A percentile compares a stretch with the other conserved stretches of the same genome.
These are phyloP conservation scores for Crithidia acanthocephali DNA, from an alignment of 208 protist species.

Conservation along the genomic window DNA sequence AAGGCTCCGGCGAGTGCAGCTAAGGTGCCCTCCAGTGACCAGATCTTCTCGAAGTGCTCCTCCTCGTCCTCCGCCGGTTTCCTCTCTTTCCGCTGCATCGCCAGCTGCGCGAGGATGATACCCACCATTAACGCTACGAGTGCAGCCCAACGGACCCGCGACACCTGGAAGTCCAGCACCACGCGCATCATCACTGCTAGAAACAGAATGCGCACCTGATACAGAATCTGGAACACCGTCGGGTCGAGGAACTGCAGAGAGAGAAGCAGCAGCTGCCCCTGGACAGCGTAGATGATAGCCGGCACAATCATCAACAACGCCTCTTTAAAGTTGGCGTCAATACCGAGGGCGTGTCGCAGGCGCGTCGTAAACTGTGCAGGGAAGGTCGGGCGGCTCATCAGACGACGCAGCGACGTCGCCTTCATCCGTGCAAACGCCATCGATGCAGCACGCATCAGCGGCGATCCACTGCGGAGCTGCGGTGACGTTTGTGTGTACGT, in stretches of 20 bases:
- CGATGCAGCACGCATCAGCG: too few species aligned
- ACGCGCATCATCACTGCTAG: slow-evolving; percentile 50
- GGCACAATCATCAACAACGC: slow-evolving; percentile 53
- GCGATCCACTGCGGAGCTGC: too few species aligned
- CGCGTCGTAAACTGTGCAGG: neutral
- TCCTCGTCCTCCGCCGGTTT: slow-evolving; percentile 15
- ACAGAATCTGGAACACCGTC: slow-evolving; percentile 65
- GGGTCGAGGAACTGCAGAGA: slow-evolving; percentile 55
- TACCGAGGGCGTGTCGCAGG: slow-evolving; percentile 29
- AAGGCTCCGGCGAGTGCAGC: slow-evolving; percentile 39
- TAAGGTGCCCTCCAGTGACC: slow-evolving; percentile 37
- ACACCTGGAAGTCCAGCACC: slow-evolving; percentile 36
- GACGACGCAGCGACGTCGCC: neutral
- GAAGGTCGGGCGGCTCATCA: neutral
- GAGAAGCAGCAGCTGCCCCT: slow-evolving; percentile 57
- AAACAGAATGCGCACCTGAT: slow-evolving; percentile 64
- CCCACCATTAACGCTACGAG: slow-evolving; percentile 48
- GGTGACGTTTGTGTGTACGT: too few species aligned
- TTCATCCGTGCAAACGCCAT: too few species aligned
- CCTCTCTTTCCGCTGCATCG: slow-evolving; percentile 12
- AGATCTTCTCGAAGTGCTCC: too few species aligned
- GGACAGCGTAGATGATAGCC: slow-evolving; percentile 55
- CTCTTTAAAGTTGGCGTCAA: slow-evolving; percentile 33
- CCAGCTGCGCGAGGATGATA: slow-evolving; percentile 50
- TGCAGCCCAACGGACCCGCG: slow-evolving; percentile 43